phyloP scores from a whole-genome alignment of 306 rosid species.

The Dalbergia cochinchinensis region DNA sequence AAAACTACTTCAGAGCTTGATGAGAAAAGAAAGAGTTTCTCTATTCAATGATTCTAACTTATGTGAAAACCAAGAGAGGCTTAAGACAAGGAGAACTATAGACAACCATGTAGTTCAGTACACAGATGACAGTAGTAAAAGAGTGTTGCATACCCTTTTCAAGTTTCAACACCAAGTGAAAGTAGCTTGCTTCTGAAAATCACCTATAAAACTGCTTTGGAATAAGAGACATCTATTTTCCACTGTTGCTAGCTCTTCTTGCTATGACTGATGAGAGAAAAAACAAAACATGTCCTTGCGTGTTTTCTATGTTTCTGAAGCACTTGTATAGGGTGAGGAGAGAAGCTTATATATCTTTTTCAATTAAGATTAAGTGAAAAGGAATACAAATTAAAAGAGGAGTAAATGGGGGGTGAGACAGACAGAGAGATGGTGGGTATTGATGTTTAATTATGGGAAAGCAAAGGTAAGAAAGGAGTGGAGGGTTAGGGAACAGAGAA shows the following conservation, averaged over 20 bases:
- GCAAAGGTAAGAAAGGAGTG: slow-evolving; percentile 57
- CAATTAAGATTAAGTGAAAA: slow-evolving; percentile 33
- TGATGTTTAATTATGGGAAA: slow-evolving; percentile 68
- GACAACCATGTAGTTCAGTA: slow-evolving; percentile 32
- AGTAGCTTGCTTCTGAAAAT: slow-evolving; percentile 44
- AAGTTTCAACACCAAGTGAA: slow-evolving; percentile 49
- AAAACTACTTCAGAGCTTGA: slow-evolving; percentile 35
- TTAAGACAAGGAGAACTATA: slow-evolving; percentile 28
- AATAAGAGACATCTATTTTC: slow-evolving; percentile 57
- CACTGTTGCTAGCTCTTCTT: slow-evolving; percentile 40
- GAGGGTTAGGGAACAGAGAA: slow-evolving; percentile 56
- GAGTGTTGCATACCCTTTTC: slow-evolving; percentile 48
- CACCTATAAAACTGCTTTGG: slow-evolving; percentile 55
- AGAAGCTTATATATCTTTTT: slow-evolving; percentile 29
- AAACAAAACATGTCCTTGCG: slow-evolving; percentile 50
- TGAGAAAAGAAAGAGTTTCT: neutral
- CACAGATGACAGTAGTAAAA: slow-evolving; percentile 34
- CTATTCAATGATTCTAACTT: slow-evolving; percentile 24
- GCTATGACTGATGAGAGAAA: slow-evolving; percentile 53
- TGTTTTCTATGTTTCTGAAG: slow-evolving; percentile 51
- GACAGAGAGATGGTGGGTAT: slow-evolving; percentile 56
- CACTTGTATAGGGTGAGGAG: slow-evolving; percentile 47
- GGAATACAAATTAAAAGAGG: slow-evolving; percentile 28
- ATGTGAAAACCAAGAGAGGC: slow-evolving; percentile 35
- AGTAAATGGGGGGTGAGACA: slow-evolving; percentile 41